Percentiles rank a stretch among this genome's conserved stretches.
Conservation (phyloP, 176 grass and related monocot genomes). For the Bothriochloa decipiens region DNA sequence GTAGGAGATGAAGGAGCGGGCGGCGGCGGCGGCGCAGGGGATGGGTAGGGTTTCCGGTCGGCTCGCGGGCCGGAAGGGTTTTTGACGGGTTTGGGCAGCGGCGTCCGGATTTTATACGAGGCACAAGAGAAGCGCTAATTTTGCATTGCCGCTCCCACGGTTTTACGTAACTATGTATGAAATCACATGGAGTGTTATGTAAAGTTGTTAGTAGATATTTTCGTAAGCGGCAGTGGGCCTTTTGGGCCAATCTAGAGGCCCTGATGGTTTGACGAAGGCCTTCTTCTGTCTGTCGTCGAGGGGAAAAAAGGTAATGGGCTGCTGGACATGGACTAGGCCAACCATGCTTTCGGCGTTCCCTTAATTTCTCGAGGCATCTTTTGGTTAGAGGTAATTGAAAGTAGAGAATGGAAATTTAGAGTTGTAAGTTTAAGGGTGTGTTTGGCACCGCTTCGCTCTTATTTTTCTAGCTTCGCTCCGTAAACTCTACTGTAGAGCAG, state of each 20-base stretch:
- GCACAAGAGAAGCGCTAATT: neutral
- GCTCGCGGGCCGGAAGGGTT: conserved; percentile 16
- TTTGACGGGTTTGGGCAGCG: conserved; percentile 8
- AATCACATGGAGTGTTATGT: neutral
- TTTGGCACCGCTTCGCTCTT: too few relatives aligned
- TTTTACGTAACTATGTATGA: neutral
- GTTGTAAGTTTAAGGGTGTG: too few relatives aligned
- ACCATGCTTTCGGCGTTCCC: too few relatives aligned
- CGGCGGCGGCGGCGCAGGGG: neutral
- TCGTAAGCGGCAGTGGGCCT: neutral
- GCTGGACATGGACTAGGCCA: too few relatives aligned
- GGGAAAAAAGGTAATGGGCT: too few relatives aligned
- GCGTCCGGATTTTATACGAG: conserved; percentile 1
- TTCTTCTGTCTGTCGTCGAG: too few relatives aligned
- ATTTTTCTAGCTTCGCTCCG: too few relatives aligned
- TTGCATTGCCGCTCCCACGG: neutral
- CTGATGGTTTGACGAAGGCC: too few relatives aligned
- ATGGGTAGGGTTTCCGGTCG: conserved; percentile 47
- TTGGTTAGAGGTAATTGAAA: too few relatives aligned
- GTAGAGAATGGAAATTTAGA: too few relatives aligned
- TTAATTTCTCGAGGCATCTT: too few relatives aligned
- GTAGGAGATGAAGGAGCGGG: neutral
- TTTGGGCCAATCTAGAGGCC: neutral
- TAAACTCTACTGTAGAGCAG: too few relatives aligned
- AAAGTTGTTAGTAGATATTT: neutral